Conservation (phyloP, 1,284 basidiomycete genomes). For the Marasmius fiardii region DNA sequence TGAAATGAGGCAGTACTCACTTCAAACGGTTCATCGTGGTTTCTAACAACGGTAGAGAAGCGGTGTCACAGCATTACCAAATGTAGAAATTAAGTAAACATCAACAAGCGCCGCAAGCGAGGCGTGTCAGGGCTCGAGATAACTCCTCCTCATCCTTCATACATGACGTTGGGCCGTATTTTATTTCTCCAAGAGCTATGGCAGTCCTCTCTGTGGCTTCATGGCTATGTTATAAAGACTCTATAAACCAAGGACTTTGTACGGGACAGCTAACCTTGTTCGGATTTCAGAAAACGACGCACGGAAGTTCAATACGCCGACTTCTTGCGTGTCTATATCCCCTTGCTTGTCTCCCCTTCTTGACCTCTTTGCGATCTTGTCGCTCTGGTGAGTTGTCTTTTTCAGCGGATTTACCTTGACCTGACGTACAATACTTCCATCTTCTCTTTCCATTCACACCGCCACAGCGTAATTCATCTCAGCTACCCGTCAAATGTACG, state of each 20-base stretch:
- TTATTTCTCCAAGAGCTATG: background rate
- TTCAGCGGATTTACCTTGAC: background rate
- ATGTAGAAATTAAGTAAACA: background rate
- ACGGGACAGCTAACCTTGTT: no score
- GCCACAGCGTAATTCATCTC: background rate
- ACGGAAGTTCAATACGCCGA: no score
- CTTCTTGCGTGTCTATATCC: no score
- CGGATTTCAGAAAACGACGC: no score
- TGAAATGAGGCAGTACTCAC: no score
- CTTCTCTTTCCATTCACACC: background rate
- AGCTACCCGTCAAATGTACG: conserved; percentile 9
- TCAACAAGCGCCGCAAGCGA: background rate
- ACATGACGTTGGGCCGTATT: background rate
- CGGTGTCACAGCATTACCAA: no score
- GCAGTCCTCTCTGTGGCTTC: background rate
- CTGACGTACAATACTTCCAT: background rate
- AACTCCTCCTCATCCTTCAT: background rate
- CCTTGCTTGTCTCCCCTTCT: no score
- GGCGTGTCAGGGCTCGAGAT: background rate
- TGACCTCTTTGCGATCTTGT: background rate
- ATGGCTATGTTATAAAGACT: background rate
- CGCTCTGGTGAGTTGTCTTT: background rate
- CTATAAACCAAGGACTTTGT: no score
- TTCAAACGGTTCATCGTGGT: no score
- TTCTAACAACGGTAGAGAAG: no score